A percentile compares a stretch with the other conserved stretches of the same genome.
Evolutionary conservation across 257 asterid species (phyloP).

Genomic region (Solanum chilense): DNA sequence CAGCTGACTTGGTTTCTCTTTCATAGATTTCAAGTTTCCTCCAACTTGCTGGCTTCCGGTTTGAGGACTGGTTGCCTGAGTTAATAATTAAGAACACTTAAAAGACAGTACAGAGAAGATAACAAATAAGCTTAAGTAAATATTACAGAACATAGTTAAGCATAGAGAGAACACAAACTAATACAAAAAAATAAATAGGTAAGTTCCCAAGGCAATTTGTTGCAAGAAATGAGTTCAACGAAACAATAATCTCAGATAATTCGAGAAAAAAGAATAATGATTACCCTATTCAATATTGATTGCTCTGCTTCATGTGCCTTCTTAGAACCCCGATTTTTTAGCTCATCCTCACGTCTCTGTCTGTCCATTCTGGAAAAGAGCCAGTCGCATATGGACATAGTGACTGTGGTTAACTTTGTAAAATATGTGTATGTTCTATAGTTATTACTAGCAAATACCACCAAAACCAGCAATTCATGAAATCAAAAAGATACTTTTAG

Average conservation of each 20-base stretch:
- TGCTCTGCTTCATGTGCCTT: constrained; percentile 76
- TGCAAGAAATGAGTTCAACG: background rate
- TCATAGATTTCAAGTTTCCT: constrained; percentile 74
- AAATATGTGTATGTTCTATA: background rate
- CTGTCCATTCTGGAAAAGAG: constrained; percentile 69
- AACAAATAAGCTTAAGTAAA: background rate
- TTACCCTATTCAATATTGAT: constrained; percentile 68
- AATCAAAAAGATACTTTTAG: background rate
- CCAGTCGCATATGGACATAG: background rate
- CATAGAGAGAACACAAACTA: background rate
- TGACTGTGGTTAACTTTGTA: background rate
- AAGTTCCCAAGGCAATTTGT: background rate
- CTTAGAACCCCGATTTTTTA: constrained; percentile 74
- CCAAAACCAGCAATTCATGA: background rate
- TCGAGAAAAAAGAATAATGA: background rate
- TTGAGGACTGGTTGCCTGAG: constrained; percentile 90
- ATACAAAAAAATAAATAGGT: background rate
- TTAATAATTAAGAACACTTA: constrained; percentile 2
- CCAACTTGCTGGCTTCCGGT: constrained; percentile 75
- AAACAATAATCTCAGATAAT: background rate
- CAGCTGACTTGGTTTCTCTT: constrained; percentile 66
- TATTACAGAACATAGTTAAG: background rate
- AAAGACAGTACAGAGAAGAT: background rate
- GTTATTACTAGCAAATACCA: background rate
- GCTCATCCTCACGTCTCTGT: constrained; percentile 93